phyloP scores from a whole-genome alignment of 129 eudicot species.

The Helianthus tuberosus region DNA sequence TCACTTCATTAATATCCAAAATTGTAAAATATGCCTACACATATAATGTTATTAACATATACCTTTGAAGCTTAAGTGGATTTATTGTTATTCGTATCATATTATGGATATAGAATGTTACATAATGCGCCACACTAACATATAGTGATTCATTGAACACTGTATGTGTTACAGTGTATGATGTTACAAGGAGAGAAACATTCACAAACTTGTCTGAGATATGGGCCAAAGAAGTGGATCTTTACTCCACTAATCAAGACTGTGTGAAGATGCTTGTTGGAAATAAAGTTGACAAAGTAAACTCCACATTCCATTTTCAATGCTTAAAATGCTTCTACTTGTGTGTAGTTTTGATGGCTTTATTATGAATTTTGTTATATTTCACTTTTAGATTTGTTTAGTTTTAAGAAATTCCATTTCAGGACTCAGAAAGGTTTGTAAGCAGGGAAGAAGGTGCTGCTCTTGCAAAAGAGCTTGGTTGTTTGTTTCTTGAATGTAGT shows the following conservation, averaged over 20 bases:
- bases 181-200: constrained; percentile 90
- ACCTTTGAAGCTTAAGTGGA: constrained; percentile 2
- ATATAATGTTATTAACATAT: background rate
- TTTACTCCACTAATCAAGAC: constrained; percentile 81
- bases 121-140: background rate
- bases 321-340: constrained; percentile 10
- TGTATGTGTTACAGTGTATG: constrained; percentile 59
- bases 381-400: background rate
- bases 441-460: constrained; percentile 88
- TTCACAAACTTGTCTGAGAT: constrained; percentile 82
- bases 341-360: background rate
- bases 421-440: constrained; percentile 88
- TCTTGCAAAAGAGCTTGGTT: constrained; percentile 86
- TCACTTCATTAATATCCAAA: background rate
- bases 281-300: constrained; percentile 92
- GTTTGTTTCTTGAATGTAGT: constrained; percentile 86
- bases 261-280: constrained; percentile 98
- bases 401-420: constrained; percentile 17
- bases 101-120: background rate
- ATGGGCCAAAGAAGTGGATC: constrained; percentile 93
- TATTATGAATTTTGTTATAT: background rate
- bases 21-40: background rate
- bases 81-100: background rate
- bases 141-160: constrained; percentile 10
- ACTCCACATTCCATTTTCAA: constrained; percentile 7